Evolutionary conservation across 2,329 filamentous ascomycete species (phyloP).

Genomic region (Fusarium succisae): DNA sequence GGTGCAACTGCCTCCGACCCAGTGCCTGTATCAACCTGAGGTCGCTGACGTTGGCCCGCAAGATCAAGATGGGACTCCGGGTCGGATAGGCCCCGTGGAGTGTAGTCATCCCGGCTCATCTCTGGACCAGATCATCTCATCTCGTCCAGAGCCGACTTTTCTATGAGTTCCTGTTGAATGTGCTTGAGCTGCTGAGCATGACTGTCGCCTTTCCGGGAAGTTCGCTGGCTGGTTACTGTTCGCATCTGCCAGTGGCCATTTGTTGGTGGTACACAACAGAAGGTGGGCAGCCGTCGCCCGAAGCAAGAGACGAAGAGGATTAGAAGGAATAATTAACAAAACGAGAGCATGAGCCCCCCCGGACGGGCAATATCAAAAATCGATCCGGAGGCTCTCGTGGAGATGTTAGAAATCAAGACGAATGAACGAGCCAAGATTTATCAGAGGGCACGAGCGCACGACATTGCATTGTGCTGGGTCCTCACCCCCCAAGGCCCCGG

Average conservation of each 20-base stretch:
- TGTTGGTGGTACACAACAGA: conserved; percentile 37
- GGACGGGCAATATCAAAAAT: conserved; percentile 38
- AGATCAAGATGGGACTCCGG: conserved; percentile 46
- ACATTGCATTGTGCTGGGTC: conserved; percentile 45
- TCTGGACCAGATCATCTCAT: conserved; percentile 45
- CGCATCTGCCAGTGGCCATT: conserved; percentile 38
- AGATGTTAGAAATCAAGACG: conserved; percentile 41
- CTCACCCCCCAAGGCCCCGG: conserved; percentile 40
- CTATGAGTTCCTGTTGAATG: conserved; percentile 38
- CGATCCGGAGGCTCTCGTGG: conserved; percentile 41
- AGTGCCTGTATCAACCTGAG: conserved; percentile 62
- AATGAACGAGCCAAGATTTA: conserved; percentile 45
- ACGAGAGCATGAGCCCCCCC: conserved; percentile 28
- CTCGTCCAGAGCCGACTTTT: conserved; percentile 40
- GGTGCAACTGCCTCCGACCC: conserved; percentile 60
- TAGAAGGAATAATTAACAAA: conserved; percentile 29
- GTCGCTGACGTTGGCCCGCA: conserved; percentile 51
- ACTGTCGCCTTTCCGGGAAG: conserved; percentile 28
- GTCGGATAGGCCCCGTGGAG: conserved; percentile 45
- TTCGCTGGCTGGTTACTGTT: conserved; percentile 36
- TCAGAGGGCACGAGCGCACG: conserved; percentile 44
- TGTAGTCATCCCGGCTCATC: conserved; percentile 45
- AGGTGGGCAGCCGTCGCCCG: conserved; percentile 34
- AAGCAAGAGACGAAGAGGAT: conserved; percentile 29
- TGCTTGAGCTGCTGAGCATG: conserved; percentile 40